phyloP scores from a whole-genome alignment of 306 rosid genomes.

The Arachis stenosperma region DNA sequence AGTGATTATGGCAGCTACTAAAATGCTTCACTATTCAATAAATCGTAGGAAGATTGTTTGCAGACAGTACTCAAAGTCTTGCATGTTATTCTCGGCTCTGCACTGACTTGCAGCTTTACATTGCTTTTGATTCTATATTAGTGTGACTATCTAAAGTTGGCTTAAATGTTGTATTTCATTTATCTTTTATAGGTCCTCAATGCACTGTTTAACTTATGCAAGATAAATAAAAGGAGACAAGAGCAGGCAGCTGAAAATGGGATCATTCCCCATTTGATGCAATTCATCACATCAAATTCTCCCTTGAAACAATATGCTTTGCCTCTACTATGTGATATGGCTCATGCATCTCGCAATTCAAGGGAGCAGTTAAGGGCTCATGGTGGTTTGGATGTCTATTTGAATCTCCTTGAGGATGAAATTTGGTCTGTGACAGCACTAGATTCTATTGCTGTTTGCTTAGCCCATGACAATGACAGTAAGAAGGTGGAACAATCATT shows the following conservation, averaged over 20 bases:
- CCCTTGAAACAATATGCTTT: slow-evolving; percentile 85
- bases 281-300: slow-evolving; percentile 84
- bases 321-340: slow-evolving; percentile 98
- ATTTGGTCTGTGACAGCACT: slow-evolving; percentile 95
- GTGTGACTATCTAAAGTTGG: slow-evolving; percentile 31
- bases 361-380: slow-evolving; percentile 99
- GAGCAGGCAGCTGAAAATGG: slow-evolving; percentile 99
- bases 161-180: slow-evolving; percentile 31
- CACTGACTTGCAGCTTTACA: slow-evolving; percentile 13
- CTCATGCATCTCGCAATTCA: slow-evolving; percentile 98
- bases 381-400: slow-evolving; percentile 96
- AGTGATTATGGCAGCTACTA: slow-evolving; percentile 5
- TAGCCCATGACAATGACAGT: slow-evolving; percentile 94
- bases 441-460: slow-evolving; percentile 96
- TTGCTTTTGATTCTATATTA: slow-evolving; percentile 21
- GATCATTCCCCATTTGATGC: slow-evolving; percentile 98
- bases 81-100: slow-evolving; percentile 19
- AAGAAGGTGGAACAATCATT: slow-evolving; percentile 94
- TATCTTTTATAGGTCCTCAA: slow-evolving; percentile 73
- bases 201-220: slow-evolving; percentile 94
- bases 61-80: slow-evolving; percentile 15
- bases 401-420: slow-evolving; percentile 96
- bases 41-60: not conserved
- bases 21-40: slow-evolving; percentile 3
- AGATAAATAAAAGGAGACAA: slow-evolving; percentile 98